Evolutionary conservation across 2,329 filamentous ascomycete genomes (phyloP).

Genomic region (Capronia americana): DNA sequence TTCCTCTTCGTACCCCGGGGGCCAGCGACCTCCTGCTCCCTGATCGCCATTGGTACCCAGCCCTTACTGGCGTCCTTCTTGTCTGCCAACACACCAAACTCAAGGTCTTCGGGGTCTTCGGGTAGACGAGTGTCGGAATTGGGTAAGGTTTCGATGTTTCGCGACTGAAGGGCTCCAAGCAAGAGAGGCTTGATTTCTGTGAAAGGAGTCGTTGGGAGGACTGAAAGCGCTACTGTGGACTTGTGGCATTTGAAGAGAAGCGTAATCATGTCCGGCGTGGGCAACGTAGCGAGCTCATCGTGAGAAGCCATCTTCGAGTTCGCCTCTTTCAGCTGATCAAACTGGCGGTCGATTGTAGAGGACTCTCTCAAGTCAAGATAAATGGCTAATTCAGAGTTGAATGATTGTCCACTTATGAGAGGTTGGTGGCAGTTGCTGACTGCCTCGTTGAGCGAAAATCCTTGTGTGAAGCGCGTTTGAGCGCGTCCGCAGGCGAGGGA

Average conservation of each 20-base stretch:
- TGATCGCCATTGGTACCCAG: conserved; percentile 53
- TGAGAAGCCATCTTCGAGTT: conserved; percentile 2
- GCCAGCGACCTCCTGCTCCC: conserved; percentile 41
- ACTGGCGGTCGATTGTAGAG: not conserved
- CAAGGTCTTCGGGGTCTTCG: conserved; percentile 49
- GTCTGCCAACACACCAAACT: conserved; percentile 57
- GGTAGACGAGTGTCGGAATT: conserved; percentile 50
- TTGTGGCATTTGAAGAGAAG: conserved; percentile 76
- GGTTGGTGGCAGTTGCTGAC: not conserved
- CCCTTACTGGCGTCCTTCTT: conserved; percentile 57
- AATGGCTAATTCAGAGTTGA: not conserved
- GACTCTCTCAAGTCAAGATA: not conserved
- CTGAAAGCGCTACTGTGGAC: conserved; percentile 72
- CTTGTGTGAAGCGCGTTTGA: not conserved
- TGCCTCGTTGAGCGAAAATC: not conserved
- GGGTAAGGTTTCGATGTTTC: conserved; percentile 44
- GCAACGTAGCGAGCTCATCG: conserved; percentile 30
- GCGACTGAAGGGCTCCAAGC: conserved; percentile 60
- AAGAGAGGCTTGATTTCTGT: conserved; percentile 64
- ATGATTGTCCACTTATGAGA: not conserved
- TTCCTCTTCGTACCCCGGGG: conserved; percentile 40
- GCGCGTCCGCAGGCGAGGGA: not conserved
- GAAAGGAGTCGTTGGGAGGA: conserved; percentile 61
- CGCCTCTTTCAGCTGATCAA: not conserved
- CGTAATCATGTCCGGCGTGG: conserved; percentile 62